phyloP scores from a whole-genome alignment of 768 basidiomycete species.

The Porphyrellus cyaneotinctus region DNA sequence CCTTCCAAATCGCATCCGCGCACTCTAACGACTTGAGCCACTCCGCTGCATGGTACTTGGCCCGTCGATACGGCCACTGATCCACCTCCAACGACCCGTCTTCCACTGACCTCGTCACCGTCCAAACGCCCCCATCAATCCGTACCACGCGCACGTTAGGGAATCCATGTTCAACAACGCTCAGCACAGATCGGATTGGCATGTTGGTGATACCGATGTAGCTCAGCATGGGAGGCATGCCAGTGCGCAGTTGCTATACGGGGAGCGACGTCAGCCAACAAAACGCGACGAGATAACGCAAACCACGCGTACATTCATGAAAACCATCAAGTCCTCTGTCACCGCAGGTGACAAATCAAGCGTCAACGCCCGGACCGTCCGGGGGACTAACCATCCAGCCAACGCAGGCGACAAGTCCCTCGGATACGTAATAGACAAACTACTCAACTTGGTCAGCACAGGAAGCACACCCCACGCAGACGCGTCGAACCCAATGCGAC shows the following conservation, averaged over 20 bases:
- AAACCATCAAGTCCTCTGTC: constrained; percentile 40
- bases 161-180: constrained; percentile 56
- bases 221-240: constrained; percentile 48
- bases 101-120: constrained; percentile 33
- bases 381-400: constrained; percentile 65
- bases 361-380: constrained; percentile 45
- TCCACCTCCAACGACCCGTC: constrained; percentile 42
- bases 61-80: constrained; percentile 53
- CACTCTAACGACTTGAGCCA: constrained; percentile 68
- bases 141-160: constrained; percentile 56
- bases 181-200: constrained; percentile 36
- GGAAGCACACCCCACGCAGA: constrained; percentile 70
- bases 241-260: constrained; percentile 55
- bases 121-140: constrained; percentile 53
- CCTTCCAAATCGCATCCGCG: constrained; percentile 45
- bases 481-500: constrained; percentile 61
- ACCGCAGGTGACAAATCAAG: constrained; percentile 37
- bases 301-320: constrained; percentile 36
- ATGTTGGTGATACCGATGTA: constrained; percentile 57
- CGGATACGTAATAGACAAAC: constrained; percentile 59
- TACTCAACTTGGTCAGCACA: constrained; percentile 46
- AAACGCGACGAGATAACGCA: not conserved
- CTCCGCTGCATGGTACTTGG: constrained; percentile 48
- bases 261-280: not conserved
- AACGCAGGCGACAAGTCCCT: constrained; percentile 58